Evolutionary conservation across 2,329 filamentous ascomycete species (phyloP), one percentile per base, ranked within the genome.

Genomic region (Phyllosticta citrichinensis): DNA sequence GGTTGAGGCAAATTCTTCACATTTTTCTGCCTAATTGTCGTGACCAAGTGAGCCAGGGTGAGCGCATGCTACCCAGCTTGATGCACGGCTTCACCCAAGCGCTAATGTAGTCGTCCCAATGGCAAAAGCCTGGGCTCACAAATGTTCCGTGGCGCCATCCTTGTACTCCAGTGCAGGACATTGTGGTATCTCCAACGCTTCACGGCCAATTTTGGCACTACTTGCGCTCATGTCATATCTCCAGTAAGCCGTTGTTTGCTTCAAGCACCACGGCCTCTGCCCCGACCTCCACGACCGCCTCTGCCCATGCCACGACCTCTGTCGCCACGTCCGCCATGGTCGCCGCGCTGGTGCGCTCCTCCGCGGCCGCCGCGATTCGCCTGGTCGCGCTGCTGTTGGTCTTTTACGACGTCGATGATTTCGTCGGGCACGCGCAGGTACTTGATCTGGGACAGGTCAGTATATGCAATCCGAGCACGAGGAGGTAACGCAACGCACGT

Each of bases 351-450:
- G 17, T 83, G 81, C 64, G 83, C 81, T 50, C 85, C 80, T 51
- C 87, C 86, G 55, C 88, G 86, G 62, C 87, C 81, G 69, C 86
- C 88, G 78, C 78, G 75, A 54, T 68, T 71, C 35, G 76, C 75
- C 62, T 81, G 78, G 69, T 90, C 86, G 65, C 82, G 82, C 71
- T 89, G 87, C 75, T 97, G 93, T 71, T 94, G 89, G 67, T 97
- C 93, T 80, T 91, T 96, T 24, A 94, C 92, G 50, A 91, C 76
- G 65, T 97, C 93, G 76, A 99, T 89, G 64, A 99, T 95, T 75
- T 97, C 93, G 76, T 99, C 93, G 58, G 93, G 91, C 2, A 99
- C 90, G 68, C 93, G 87, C 33, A 99, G 84, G 77, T 96, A 99
- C 81, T 99, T 99, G 79, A 99, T 99, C 94, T 97, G 71, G 47